phyloP scores from a whole-genome alignment of 1,284 basidiomycete species.

The Ganoderma leucocontextum region DNA sequence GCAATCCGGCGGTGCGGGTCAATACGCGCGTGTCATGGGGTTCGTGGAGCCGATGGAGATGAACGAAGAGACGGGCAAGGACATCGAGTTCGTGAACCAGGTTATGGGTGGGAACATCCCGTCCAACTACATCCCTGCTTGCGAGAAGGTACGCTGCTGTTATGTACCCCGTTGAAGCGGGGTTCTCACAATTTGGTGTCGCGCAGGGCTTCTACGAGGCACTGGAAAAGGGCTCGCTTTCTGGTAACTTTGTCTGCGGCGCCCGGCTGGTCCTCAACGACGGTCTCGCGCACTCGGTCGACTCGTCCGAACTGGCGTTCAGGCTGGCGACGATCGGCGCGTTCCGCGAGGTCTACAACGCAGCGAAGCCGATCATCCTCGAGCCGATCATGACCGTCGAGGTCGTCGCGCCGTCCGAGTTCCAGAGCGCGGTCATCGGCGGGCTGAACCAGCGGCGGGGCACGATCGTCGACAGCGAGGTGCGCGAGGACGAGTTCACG shows the following conservation, averaged over 20 bases:
- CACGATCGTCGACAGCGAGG: conserved; percentile 95
- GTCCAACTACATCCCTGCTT: conserved; percentile 91
- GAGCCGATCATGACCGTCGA: conserved; percentile 99
- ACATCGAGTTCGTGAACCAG: conserved; percentile 87
- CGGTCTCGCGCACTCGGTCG: conserved; percentile 93
- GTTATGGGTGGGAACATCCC: conserved; percentile 96
- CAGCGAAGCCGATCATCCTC: conserved; percentile 84
- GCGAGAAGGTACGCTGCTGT: conserved; percentile 79
- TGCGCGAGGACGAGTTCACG: conserved; percentile 97
- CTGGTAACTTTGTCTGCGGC: conserved; percentile 90
- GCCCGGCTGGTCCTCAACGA: conserved; percentile 92
- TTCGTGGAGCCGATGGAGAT: conserved; percentile 92
- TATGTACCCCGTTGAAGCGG: neutral
- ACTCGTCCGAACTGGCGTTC: conserved; percentile 98
- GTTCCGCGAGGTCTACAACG: conserved; percentile 90
- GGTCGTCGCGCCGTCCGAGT: conserved; percentile 95
- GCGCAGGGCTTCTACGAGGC: conserved; percentile 93
- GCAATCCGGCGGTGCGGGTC: conserved; percentile 97
- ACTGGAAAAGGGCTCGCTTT: conserved; percentile 89
- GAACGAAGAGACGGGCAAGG: conserved; percentile 84
- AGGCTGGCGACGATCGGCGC: conserved; percentile 90
- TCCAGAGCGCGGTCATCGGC: conserved; percentile 97
- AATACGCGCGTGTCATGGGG: conserved; percentile 94
- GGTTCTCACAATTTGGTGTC: conserved; percentile 4
- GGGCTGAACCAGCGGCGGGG: conserved; percentile 94